These are phyloP conservation scores for Fomes fomentarius DNA, from an alignment of 1,284 basidiomycete genomes.

Conservation along the genomic window DNA sequence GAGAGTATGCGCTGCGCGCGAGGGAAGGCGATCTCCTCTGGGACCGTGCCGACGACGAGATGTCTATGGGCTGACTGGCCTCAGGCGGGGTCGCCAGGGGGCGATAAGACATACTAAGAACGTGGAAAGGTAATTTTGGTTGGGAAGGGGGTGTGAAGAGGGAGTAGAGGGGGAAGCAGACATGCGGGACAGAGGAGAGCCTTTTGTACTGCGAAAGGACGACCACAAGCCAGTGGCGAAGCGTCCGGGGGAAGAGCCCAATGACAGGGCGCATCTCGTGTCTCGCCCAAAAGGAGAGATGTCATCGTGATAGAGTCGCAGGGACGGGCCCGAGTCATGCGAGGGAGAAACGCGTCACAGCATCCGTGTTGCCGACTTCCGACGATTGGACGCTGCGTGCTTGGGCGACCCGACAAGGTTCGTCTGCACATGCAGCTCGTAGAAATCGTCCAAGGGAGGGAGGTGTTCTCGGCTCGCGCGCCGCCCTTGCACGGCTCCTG, in stretches of 20 bases:
- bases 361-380: conserved; percentile 20
- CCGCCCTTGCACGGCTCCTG: conserved; percentile 6
- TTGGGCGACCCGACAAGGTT: conserved; percentile 11
- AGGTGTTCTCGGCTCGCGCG: conserved; percentile 6
- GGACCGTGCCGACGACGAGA: not conserved
- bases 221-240: conserved; percentile 14
- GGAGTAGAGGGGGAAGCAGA: conserved; percentile 1
- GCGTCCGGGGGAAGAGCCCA: conserved; percentile 4
- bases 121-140: not conserved
- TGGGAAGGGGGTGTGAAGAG: conserved; percentile 2
- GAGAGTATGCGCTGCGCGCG: conserved; percentile 5
- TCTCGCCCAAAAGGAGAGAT: conserved; percentile 9
- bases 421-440: not conserved
- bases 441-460: conserved; percentile 1
- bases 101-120: not conserved
- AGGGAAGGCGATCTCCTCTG: conserved; percentile 6
- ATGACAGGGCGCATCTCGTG: conserved; percentile 4
- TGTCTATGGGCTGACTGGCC: no score
- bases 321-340: conserved; percentile 13
- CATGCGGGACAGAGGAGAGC: not conserved
- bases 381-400: conserved; percentile 6
- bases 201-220: conserved; percentile 16
- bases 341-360: conserved; percentile 15
- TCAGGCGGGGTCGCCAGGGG: not conserved
- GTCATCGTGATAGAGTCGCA: conserved; percentile 14